A percentile compares a stretch with the other conserved stretches of the same genome.
Evolutionary conservation across 1,284 basidiomycete genomes (phyloP).

Genomic region (Boletus mariae): DNA sequence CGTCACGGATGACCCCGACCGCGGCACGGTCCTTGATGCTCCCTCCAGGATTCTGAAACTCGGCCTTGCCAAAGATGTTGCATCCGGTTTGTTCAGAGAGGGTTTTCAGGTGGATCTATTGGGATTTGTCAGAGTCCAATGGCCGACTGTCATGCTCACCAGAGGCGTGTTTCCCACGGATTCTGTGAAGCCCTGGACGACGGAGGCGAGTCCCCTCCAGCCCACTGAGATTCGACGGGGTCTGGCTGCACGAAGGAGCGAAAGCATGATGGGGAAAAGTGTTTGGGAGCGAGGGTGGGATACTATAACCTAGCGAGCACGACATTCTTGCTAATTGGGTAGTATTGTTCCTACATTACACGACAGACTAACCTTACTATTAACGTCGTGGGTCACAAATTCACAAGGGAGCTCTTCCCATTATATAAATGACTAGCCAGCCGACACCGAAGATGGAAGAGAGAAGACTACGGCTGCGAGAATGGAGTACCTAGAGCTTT

Average conservation of each 20-base stretch:
- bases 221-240: neutral
- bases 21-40: constrained; percentile 98
- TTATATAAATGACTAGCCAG: constrained; percentile 29
- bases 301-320: constrained; percentile 15
- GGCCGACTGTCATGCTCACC: constrained; percentile 44
- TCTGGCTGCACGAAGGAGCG: constrained; percentile 33
- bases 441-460: constrained; percentile 12
- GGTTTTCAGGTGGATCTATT: constrained; percentile 76
- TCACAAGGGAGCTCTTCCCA: constrained; percentile 32
- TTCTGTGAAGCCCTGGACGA: constrained; percentile 80
- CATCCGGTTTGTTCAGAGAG: constrained; percentile 90
- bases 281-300: neutral
- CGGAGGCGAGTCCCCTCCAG: constrained; percentile 48
- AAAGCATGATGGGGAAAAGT: constrained; percentile 33
- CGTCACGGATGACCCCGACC: constrained; percentile 84
- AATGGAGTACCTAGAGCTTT: constrained; percentile 12
- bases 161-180: constrained; percentile 94
- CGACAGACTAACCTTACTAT: neutral
- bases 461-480: constrained; percentile 17
- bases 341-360: no score
- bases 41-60: constrained; percentile 99
- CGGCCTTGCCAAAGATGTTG: constrained; percentile 90
- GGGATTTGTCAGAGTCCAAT: constrained; percentile 6
- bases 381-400: constrained; percentile 18
- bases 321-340: constrained; percentile 18